Conservation (phyloP, 2,329 filamentous ascomycete species). For the Pezicula radicicola region DNA sequence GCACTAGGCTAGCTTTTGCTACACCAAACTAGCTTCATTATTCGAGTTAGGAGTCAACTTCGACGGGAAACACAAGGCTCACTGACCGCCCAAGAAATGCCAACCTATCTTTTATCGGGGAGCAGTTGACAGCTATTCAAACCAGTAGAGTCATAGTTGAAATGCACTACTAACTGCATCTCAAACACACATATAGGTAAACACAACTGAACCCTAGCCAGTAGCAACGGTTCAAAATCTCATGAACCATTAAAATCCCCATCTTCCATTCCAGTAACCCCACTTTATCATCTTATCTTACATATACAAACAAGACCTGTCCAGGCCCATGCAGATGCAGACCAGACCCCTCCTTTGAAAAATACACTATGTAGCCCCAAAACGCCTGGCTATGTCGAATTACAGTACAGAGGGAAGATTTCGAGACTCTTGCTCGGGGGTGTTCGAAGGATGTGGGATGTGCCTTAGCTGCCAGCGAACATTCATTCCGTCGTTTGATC, state of each 20-base stretch:
- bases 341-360: constrained; percentile 10
- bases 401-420: constrained; percentile 28
- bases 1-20: too few relatives aligned
- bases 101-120: too few relatives aligned
- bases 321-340: constrained; percentile 14
- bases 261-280: constrained; percentile 8
- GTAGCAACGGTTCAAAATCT: not conserved
- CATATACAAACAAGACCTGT: constrained; percentile 13
- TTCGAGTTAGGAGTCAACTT: too few relatives aligned
- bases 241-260: not conserved
- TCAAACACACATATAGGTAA: constrained; percentile 16
- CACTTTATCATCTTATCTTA: constrained; percentile 15
- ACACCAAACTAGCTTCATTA: too few relatives aligned
- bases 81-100: not conserved
- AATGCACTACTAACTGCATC: constrained; percentile 14
- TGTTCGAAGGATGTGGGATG: constrained; percentile 2
- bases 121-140: too few relatives aligned
- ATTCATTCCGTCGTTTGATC: constrained; percentile 6
- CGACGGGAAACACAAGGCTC: too few relatives aligned
- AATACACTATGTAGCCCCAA: constrained; percentile 22
- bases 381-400: constrained; percentile 30
- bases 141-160: constrained; percentile 2
- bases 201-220: too few relatives aligned
- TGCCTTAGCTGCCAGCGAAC: not conserved
- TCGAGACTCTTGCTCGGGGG: constrained; percentile 14